Percentiles rank a stretch among this genome's conserved stretches.
Evolutionary conservation across 805 yeast genomes (phyloP).

Genomic region (Candida dajiaensis): DNA sequence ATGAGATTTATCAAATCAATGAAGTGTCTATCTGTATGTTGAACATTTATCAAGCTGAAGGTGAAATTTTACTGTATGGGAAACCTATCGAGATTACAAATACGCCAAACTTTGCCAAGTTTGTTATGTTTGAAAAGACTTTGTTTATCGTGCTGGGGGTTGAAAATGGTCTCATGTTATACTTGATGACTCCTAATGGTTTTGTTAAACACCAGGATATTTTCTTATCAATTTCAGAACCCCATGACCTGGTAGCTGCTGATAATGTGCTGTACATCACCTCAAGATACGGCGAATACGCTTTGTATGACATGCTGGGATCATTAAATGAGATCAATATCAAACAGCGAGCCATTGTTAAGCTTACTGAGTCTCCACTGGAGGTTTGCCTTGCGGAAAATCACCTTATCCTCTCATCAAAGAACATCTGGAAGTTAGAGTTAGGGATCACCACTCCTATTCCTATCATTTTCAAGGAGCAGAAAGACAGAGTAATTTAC

Average conservation of each 20-base stretch:
- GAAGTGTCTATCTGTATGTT: neutral
- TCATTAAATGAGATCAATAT: neutral
- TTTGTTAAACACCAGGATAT: neutral
- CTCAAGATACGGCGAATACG: constrained; percentile 18
- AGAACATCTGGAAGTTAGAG: constrained; percentile 15
- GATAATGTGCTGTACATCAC: constrained; percentile 13
- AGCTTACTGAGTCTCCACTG: constrained; percentile 15
- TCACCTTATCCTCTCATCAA: constrained; percentile 15
- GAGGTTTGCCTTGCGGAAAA: constrained; percentile 8
- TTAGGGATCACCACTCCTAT: constrained; percentile 6
- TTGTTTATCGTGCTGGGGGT: constrained; percentile 11
- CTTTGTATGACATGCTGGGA: constrained; percentile 2
- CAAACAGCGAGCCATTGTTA: neutral
- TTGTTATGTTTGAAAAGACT: constrained; percentile 4
- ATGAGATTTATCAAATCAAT: constrained; percentile 1
- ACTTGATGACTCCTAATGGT: neutral
- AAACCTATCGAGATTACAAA: neutral
- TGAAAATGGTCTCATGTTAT: constrained; percentile 1
- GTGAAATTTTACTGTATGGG: constrained; percentile 6
- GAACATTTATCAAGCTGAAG: constrained; percentile 7
- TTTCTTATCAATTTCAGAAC: constrained; percentile 4
- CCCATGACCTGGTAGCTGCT: constrained; percentile 17
- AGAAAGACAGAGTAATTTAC: constrained; percentile 9
- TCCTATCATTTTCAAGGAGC: constrained; percentile 18
- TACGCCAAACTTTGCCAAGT: constrained; percentile 16